Conservation (phyloP, 192 early-diverging fungal genomes). For the Dispira simplex region DNA sequence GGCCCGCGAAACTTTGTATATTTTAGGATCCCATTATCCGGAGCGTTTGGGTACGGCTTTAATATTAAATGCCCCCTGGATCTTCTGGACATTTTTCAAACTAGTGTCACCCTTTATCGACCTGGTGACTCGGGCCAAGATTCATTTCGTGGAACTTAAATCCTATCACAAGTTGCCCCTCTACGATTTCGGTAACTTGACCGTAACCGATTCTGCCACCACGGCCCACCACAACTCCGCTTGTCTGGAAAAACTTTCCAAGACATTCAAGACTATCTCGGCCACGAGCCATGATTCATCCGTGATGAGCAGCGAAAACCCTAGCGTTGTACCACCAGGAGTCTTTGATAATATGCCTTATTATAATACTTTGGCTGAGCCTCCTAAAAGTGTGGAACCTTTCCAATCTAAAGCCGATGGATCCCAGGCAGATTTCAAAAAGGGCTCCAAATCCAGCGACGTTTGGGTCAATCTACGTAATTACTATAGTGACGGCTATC, state of each 20-base stretch:
- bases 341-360: constrained; percentile 7
- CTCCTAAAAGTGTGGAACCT: constrained; percentile 9
- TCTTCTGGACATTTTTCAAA: constrained; percentile 71
- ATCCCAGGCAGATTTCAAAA: not conserved
- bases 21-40: constrained; percentile 79
- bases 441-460: constrained; percentile 10
- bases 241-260: not conserved
- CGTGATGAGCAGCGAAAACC: constrained; percentile 9
- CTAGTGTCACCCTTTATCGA: constrained; percentile 81
- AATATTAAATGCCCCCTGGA: constrained; percentile 69
- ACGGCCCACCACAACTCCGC: not conserved
- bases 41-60: constrained; percentile 60
- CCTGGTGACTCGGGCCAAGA: constrained; percentile 75
- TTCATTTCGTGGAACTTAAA: constrained; percentile 64
- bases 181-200: not conserved
- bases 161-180: constrained; percentile 15
- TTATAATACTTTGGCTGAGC: not conserved
- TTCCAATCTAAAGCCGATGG: not conserved
- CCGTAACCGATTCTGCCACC: too few relatives aligned
- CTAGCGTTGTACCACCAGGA: too few relatives aligned
- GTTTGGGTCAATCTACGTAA: constrained; percentile 32
- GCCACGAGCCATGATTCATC: constrained; percentile 15
- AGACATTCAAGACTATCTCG: constrained; percentile 11
- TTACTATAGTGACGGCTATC: constrained; percentile 29
- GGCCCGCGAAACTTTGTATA: constrained; percentile 62